Percentiles rank a stretch among this genome's conserved stretches.
These are phyloP conservation scores for Boehmeria nivea DNA, from an alignment of 306 rosid genomes.

Conservation along the genomic window DNA sequence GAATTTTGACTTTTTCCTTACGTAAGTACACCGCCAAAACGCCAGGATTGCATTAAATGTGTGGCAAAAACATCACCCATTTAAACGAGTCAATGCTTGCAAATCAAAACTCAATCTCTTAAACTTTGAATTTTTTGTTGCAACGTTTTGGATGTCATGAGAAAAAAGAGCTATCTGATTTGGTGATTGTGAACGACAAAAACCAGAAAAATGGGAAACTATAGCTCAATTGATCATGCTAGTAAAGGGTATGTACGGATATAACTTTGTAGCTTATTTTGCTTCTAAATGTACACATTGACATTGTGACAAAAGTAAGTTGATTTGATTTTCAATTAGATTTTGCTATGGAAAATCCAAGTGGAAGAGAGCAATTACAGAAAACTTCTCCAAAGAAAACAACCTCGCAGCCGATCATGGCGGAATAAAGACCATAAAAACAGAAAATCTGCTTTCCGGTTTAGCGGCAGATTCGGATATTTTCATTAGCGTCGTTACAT, in stretches of 20 bases:
- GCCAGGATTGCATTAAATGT: conserved; percentile 7
- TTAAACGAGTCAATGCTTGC: background rate
- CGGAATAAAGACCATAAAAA: conserved; percentile 51
- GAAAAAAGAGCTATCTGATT: background rate
- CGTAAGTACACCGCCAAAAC: conserved; percentile 21
- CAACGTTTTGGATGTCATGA: background rate
- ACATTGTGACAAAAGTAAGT: background rate
- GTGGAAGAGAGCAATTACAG: conserved; percentile 16
- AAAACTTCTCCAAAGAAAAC: conserved; percentile 30
- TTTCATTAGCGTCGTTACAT: conserved; percentile 51
- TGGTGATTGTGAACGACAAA: background rate
- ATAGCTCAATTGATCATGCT: conserved; percentile 22
- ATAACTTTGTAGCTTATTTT: background rate
- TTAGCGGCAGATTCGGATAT: conserved; percentile 41
- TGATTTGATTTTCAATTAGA: background rate
- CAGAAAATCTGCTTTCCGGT: conserved; percentile 25
- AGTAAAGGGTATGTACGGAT: conserved; percentile 37
- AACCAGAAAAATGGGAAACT: conserved; percentile 17
- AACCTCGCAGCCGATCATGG: conserved; percentile 24
- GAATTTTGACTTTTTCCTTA: conserved; percentile 28
- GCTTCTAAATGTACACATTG: background rate
- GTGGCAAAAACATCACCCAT: background rate
- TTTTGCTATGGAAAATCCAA: conserved; percentile 24
- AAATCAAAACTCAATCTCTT: background rate
- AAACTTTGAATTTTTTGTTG: no score